Conservation (phyloP, 352 stramenopile genomes). For the Phytopythium cucurbitacearum region DNA sequence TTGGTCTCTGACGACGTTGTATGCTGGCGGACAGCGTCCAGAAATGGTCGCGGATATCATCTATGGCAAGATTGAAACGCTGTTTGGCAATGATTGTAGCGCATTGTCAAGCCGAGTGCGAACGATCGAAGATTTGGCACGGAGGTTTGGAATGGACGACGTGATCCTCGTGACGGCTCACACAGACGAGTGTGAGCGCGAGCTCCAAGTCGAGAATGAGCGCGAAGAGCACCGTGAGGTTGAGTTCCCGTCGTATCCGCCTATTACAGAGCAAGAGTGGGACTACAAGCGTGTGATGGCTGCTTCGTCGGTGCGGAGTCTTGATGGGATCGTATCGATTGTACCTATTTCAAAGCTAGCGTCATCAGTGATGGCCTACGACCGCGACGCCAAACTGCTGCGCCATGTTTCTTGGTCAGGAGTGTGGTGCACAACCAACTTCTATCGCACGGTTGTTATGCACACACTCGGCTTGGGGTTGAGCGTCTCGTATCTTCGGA, state of each 20-base stretch:
- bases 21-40: constrained; percentile 15
- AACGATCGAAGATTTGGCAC: constrained; percentile 23
- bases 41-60: constrained; percentile 39
- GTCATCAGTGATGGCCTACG: no score
- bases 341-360: constrained; percentile 5
- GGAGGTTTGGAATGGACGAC: constrained; percentile 33
- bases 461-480: no score
- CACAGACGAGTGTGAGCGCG: constrained; percentile 48
- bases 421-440: constrained; percentile 27
- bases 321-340: constrained; percentile 5
- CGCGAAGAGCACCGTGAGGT: constrained; percentile 28
- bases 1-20: constrained; percentile 41
- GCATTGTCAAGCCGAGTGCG: constrained; percentile 2
- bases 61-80: constrained; percentile 5
- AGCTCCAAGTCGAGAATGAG: constrained; percentile 55
- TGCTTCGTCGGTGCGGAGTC: constrained; percentile 10
- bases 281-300: constrained; percentile 11
- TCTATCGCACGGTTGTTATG: constrained; percentile 21
- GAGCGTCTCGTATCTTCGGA: no score
- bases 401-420: background rate
- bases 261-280: constrained; percentile 20
- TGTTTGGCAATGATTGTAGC: constrained; percentile 3
- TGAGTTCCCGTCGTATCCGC: constrained; percentile 2
- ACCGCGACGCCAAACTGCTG: no score
- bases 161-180: constrained; percentile 34